Base-by-base conservation (phyloP, 176 grass and related monocot species). In the Hsuehochloa calcarea region DNA sequence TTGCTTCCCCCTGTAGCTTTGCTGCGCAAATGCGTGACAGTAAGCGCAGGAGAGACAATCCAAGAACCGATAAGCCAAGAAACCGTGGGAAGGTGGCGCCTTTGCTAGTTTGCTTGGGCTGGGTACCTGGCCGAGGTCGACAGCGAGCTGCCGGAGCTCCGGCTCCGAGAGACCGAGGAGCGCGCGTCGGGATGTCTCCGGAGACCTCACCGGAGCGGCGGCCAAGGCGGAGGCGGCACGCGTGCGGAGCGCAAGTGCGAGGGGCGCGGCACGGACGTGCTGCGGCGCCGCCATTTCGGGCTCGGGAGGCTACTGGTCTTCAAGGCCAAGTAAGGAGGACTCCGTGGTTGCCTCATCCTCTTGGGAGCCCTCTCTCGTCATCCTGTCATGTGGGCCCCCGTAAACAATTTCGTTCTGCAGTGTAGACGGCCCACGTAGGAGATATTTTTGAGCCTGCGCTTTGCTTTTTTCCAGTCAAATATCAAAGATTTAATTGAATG, bases 1-100 rank as follows among this genome's bases (percentile, higher is more conserved):
- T 83, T 95, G 96, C 83, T 93, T 95, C 11, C 96, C 96, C 47
- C 96, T 79, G 78, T 98, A 98, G 35, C 93, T 93, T 95, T 95
- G 72, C 96, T 98, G 87, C 51, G 61, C 34, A 34, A 14, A 20
- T 25, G 78, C 27, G 40, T 10, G 68, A 45, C 39, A 27, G 76
- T 6, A 11, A 58, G 6, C 59, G 8, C 10, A 5, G 46, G 56
- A 46, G 31, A 23, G 29, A 13, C 23, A 40, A 55, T 15, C 2
- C 10, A 77, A 60, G 34, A 76, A 56, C 15, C 46, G 41, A 54
- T 35, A 75, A 55, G 73, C 17, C 50, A 75, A 59, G 31, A 50
- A 49, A 86, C 12, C 8, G 31, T n/a, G 70, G 23, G 75, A 78
- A 46, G 40, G 20, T 10, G 35, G 52, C 37, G 45, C 51, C 39